Conservation (phyloP, 352 stramenopile genomes). For the Phytophthora boehmeriae region DNA sequence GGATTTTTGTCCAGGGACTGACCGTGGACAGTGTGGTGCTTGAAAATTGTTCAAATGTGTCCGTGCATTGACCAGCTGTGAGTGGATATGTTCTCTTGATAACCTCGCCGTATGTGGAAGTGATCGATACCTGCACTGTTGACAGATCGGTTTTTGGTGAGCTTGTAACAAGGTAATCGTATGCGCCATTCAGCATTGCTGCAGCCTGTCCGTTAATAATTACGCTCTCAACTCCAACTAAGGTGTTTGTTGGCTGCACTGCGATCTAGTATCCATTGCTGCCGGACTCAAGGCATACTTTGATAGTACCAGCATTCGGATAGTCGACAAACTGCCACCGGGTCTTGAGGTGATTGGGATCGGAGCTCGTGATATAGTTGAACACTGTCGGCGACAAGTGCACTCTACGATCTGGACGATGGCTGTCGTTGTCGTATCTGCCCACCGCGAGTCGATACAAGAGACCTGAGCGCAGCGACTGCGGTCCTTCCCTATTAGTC, state of each 20-base stretch:
- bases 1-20: not conserved
- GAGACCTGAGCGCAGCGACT: slow-evolving; percentile 52
- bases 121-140: slow-evolving; percentile 33
- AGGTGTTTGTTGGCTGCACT: slow-evolving; percentile 45
- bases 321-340: slow-evolving; percentile 54
- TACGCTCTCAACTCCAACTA: slow-evolving; percentile 41
- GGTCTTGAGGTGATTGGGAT: slow-evolving; percentile 33
- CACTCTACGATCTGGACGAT: slow-evolving; percentile 42
- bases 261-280: slow-evolving; percentile 45
- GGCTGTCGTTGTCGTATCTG: slow-evolving; percentile 15
- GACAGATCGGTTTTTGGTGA: slow-evolving; percentile 21
- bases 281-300: slow-evolving; percentile 47
- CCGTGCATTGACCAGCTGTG: slow-evolving; percentile 32
- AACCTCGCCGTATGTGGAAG: slow-evolving; percentile 31
- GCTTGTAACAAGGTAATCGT: slow-evolving; percentile 45
- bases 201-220: slow-evolving; percentile 37
- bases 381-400: slow-evolving; percentile 39
- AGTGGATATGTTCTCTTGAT: slow-evolving; percentile 37
- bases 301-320: slow-evolving; percentile 30
- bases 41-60: slow-evolving; percentile 39
- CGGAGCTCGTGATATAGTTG: slow-evolving; percentile 34
- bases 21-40: not conserved
- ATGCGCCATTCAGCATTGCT: slow-evolving; percentile 33
- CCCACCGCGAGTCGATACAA: slow-evolving; percentile 37
- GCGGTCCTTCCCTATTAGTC: slow-evolving; percentile 46